These are phyloP conservation scores for Naumovozyma castellii DNA, from an alignment of 805 yeast genomes.

Conservation along the genomic window DNA sequence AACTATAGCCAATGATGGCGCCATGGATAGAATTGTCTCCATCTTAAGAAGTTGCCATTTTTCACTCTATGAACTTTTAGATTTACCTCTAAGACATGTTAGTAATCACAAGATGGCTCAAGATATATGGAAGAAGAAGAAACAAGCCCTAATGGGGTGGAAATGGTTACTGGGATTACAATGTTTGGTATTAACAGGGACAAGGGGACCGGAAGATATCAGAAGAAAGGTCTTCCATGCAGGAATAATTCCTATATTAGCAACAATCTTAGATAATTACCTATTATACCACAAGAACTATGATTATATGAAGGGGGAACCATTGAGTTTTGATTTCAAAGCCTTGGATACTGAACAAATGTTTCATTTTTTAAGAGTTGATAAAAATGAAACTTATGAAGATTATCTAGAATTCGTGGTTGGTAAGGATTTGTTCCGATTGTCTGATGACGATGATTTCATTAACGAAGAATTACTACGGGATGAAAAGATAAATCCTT, in stretches of 20 bases:
- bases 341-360: constrained; percentile 10
- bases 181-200: constrained; percentile 82
- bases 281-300: constrained; percentile 34
- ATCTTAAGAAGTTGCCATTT: constrained; percentile 73
- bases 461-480: constrained; percentile 8
- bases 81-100: constrained; percentile 12
- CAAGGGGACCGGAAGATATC: constrained; percentile 82
- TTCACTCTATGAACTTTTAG: constrained; percentile 14
- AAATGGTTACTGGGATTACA: constrained; percentile 95
- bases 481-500: constrained; percentile 10
- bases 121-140: constrained; percentile 27
- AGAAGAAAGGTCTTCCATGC: constrained; percentile 83
- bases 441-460: constrained; percentile 9
- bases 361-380: constrained; percentile 12
- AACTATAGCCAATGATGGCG: constrained; percentile 82
- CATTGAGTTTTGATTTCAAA: constrained; percentile 13
- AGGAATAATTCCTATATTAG: constrained; percentile 82
- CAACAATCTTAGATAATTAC: constrained; percentile 87
- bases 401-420: constrained; percentile 13
- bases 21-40: constrained; percentile 76
- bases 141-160: constrained; percentile 67
- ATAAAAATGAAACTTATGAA: constrained; percentile 13
- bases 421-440: constrained; percentile 11
- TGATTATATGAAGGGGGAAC: constrained; percentile 20
- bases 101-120: constrained; percentile 13